Evolutionary conservation across 208 protist genomes (phyloP), one percentile per base, ranked within the genome.

Genomic region (Porcisia hertigi): DNA sequence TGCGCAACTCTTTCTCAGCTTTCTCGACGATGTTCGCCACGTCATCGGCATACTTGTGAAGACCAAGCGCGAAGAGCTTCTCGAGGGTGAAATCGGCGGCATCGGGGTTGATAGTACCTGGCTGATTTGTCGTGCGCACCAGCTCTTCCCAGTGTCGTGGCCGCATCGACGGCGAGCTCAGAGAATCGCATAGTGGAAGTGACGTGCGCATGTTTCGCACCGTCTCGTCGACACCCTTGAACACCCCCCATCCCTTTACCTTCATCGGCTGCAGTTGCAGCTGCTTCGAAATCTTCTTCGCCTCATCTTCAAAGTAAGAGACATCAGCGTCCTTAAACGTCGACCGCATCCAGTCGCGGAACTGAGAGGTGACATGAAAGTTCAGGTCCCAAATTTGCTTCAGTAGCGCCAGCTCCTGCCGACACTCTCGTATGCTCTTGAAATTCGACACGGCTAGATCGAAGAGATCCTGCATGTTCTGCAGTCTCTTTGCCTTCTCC

Each of bases 11-110:
- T 88, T 99, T 99, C 18, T 96, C 93, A 2, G 98, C 98, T 76
- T 97, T 98, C 82, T 99, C 98, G 14, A 99, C 98, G 81, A 99
- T 98, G 83, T 97, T 98, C 57, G 90, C 89, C 36, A 99, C 98
- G 71, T 98, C 98, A 39, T 99, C 98, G 0, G 96, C 95, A 83
- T 96, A 99, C 67, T 98, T 98, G 86, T 99, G 97, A 63, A 99
- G 94, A 34, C 98, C 94, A 8, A 99, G 93, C 2, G 94, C 92
- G 54, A 99, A 96, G 47, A 99, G 89, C 77, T 99, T 98, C 69
- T 97, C 86, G 12, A 99, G 92, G 34, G 91, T 98, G 81, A 99
- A 99, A 76, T 97, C 89, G 53, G 87, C 86, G 11, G 90, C 86
- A 8, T 91, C 85, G 60, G 96, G 96, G 80, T 98, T 89, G 76